Conservation (phyloP, 129 eudicot genomes). For the Centrapalus pauciflorus region DNA sequence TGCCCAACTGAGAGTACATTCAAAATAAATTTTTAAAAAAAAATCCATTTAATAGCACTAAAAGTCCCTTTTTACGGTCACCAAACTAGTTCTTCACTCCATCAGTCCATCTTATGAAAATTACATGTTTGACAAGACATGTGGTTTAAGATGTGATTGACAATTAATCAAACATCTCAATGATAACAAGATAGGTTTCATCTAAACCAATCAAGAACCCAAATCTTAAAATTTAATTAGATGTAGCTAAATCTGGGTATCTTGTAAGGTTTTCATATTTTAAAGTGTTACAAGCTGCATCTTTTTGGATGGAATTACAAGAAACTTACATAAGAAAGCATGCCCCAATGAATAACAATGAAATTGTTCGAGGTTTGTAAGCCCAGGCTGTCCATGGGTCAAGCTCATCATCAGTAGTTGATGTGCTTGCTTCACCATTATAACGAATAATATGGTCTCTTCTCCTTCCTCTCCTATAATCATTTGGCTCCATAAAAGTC, state of each 20-base stretch:
- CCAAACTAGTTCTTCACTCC: background rate
- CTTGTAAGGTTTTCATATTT: too few relatives aligned
- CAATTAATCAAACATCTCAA: background rate
- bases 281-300: too few relatives aligned
- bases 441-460: slow-evolving; percentile 34
- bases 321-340: slow-evolving; percentile 86
- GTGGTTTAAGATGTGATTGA: background rate
- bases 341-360: slow-evolving; percentile 87
- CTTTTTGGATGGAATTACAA: background rate
- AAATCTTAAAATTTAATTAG: background rate
- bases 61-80: background rate
- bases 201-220: background rate
- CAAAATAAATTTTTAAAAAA: background rate
- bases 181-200: background rate
- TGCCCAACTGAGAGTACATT: slow-evolving; percentile 66
- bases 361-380: slow-evolving; percentile 85
- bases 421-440: slow-evolving; percentile 56
- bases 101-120: background rate
- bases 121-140: background rate
- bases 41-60: background rate
- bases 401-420: slow-evolving; percentile 56
- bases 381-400: slow-evolving; percentile 99
- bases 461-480: slow-evolving; percentile 44
- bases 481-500: slow-evolving; percentile 60
- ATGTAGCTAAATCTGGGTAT: too few relatives aligned